phyloP scores from a whole-genome alignment of 345 rosid genomes.

The Linum trigynum region DNA sequence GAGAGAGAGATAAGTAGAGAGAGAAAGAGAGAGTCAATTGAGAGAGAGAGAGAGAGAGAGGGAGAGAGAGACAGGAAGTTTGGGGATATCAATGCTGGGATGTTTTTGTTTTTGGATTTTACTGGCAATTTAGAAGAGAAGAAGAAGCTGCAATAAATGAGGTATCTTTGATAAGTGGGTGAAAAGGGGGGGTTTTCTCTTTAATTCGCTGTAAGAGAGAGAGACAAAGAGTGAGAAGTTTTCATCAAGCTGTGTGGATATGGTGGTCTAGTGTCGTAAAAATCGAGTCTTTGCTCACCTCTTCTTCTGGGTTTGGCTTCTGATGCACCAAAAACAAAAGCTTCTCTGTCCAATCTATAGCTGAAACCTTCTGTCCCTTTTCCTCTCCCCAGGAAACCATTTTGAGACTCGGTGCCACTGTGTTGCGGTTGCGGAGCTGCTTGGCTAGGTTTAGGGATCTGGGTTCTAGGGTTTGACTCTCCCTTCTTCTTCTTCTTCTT shows the following conservation, averaged over 20 bases:
- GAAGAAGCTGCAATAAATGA: slow-evolving; percentile 12
- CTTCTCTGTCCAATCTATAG: slow-evolving; percentile 8
- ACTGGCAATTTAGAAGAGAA: slow-evolving; percentile 11
- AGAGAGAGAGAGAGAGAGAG: not conserved
- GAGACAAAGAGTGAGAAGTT: slow-evolving; percentile 7
- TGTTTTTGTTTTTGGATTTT: slow-evolving; percentile 24
- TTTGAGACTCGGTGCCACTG: not conserved
- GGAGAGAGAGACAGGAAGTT: not conserved
- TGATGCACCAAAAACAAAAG: slow-evolving; percentile 5
- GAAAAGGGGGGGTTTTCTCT: slow-evolving; percentile 29
- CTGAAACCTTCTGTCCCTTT: slow-evolving; percentile 15
- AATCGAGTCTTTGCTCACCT: slow-evolving; percentile 18
- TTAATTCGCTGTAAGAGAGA: slow-evolving; percentile 15
- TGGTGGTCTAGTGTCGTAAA: slow-evolving; percentile 5
- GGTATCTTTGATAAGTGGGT: slow-evolving; percentile 15
- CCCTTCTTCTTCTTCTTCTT: slow-evolving; percentile 33
- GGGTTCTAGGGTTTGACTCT: slow-evolving; percentile 49
- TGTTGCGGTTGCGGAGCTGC: slow-evolving; percentile 14
- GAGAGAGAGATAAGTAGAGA: slow-evolving; percentile 17
- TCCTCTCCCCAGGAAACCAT: slow-evolving; percentile 4
- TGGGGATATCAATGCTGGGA: slow-evolving; percentile 19
- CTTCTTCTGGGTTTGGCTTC: not conserved
- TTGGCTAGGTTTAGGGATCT: slow-evolving; percentile 35
- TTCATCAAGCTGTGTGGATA: slow-evolving; percentile 11
- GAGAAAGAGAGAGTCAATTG: slow-evolving; percentile 13